Base-by-base conservation (phyloP, 2,329 filamentous ascomycete species). In the Colletotrichum orchidophilum region DNA sequence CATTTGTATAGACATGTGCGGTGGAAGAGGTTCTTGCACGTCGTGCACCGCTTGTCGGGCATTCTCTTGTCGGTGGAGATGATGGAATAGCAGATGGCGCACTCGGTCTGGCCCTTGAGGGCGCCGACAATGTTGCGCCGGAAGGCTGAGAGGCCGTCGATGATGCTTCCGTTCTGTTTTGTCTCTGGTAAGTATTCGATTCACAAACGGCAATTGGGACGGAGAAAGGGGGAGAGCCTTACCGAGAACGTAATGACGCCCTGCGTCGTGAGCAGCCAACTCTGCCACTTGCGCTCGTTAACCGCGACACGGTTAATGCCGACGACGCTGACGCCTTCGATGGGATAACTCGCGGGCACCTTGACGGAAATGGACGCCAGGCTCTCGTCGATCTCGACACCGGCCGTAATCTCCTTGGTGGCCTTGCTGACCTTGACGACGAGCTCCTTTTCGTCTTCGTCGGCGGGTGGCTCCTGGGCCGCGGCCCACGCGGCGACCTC, bases 71-170 rank as follows among this genome's bases (percentile, higher is more conserved):
- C 95, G 8, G 90, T 90, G 21, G 94, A 94, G 74, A 99, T 94
- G 78, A 99, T 95, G 71, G 92, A 95, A 84, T 98, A 98, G 85
- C 96, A 98, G 79, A 98, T 98, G 11, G 96, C 94, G 79, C 96
- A 99, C 81, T 99, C 96, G 24, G 89, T 93, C 82, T 98, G 95
- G 42, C 95, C 96, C 83, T 97, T 96, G 74, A 99, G 87, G 4
- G 94, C 94, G 1, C 94, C 94, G 15, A 92, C 89, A 13, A 99
- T 92, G 80, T 98, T 98, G 73, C 92, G 90, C 74, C 93, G 91
- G 86, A 97, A 98, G 9, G 94, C 91, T 13, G 92, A 87, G 33
- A 99, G 85, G 1, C 95, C 96, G 75, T 98, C 96, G 64, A 95
- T 93, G 68, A 99, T 90, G 78, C 90, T 94, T 64, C 95, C 95